These are phyloP conservation scores for Paspalum notatum DNA, from an alignment of 176 grass and related monocot genomes.

Conservation along the genomic window DNA sequence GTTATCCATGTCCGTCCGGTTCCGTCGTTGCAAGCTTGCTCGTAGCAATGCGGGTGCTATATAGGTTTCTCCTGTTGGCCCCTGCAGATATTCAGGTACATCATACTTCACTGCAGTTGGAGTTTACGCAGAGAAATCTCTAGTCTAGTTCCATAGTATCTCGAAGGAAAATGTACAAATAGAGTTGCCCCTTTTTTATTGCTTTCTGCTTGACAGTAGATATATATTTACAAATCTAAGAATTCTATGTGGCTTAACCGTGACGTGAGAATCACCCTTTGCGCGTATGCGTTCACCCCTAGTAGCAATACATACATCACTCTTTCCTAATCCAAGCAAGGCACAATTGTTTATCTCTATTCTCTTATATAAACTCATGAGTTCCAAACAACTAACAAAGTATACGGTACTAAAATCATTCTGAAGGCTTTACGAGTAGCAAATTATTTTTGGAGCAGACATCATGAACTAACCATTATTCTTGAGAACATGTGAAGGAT, in stretches of 20 bases:
- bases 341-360: neutral
- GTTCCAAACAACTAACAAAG: neutral
- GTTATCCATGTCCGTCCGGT: neutral
- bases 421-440: neutral
- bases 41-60: neutral
- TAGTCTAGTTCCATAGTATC: neutral
- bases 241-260: neutral
- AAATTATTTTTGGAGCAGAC: neutral
- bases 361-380: neutral
- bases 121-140: neutral
- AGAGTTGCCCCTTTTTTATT: neutral
- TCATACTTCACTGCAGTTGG: neutral
- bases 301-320: neutral
- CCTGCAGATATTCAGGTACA: neutral
- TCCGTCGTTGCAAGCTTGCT: conserved; percentile 22
- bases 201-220: neutral
- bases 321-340: neutral
- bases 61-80: neutral
- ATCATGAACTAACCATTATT: neutral
- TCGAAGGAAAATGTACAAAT: neutral
- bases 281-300: neutral
- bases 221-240: neutral
- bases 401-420: neutral
- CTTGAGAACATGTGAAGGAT: neutral
- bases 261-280: conserved; percentile 24